Conservation (phyloP, 805 yeast genomes). For the Cyberlindnera xishuangbannaensis region DNA sequence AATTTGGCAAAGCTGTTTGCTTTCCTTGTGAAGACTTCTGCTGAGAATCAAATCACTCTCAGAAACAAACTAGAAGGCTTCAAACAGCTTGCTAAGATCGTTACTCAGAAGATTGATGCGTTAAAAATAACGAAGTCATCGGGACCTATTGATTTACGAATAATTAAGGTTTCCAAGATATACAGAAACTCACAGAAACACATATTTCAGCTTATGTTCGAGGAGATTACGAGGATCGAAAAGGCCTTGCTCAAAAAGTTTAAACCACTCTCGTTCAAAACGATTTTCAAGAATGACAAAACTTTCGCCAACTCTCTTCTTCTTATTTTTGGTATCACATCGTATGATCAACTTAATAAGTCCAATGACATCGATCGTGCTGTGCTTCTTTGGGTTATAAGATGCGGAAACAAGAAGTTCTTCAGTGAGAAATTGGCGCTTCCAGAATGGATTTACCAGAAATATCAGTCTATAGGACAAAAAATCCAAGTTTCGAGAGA, state of each 20-base stretch:
- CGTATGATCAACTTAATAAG: constrained; percentile 43
- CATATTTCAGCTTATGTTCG: constrained; percentile 40
- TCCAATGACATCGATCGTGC: constrained; percentile 51
- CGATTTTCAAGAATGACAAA: constrained; percentile 49
- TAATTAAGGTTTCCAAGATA: constrained; percentile 32
- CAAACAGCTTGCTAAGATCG: constrained; percentile 44
- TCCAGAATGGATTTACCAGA: constrained; percentile 46
- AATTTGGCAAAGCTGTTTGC: constrained; percentile 50
- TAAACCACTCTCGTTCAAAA: constrained; percentile 50
- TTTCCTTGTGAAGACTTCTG: constrained; percentile 40
- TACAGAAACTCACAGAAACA: constrained; percentile 46
- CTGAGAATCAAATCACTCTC: constrained; percentile 42
- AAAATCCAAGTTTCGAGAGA: constrained; percentile 38
- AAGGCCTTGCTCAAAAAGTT: constrained; percentile 36
- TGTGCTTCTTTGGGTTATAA: constrained; percentile 56
- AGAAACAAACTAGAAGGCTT: constrained; percentile 60
- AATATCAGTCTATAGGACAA: constrained; percentile 33
- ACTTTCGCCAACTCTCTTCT: constrained; percentile 48
- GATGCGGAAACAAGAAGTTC: constrained; percentile 43
- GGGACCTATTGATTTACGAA: constrained; percentile 17
- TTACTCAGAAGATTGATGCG: constrained; percentile 42
- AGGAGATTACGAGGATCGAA: constrained; percentile 41
- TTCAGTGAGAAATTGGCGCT: constrained; percentile 26
- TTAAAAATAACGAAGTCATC: constrained; percentile 27
- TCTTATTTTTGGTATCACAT: constrained; percentile 49